A percentile compares a stretch with the other conserved stretches of the same genome.
phyloP scores from a whole-genome alignment of 2,329 filamentous ascomycete species.

The Neocucurbitaria cava region DNA sequence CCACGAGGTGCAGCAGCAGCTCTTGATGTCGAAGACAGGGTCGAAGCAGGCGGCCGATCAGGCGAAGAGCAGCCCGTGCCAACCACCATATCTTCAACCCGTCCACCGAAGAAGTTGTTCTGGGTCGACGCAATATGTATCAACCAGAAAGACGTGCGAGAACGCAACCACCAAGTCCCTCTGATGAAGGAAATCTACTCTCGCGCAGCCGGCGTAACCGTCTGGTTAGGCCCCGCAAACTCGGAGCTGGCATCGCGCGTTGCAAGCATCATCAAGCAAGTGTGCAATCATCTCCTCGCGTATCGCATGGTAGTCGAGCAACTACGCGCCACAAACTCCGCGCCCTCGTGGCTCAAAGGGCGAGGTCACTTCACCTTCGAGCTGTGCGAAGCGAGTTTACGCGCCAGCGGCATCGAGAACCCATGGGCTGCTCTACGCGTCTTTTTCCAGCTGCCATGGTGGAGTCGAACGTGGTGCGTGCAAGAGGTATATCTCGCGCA shows the following conservation, averaged over 20 bases:
- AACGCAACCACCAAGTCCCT: neutral
- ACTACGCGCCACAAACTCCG: neutral
- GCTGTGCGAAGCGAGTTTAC: neutral
- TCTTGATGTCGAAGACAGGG: neutral
- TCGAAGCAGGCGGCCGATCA: too few species aligned
- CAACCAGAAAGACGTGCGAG: neutral
- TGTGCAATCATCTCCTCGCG: too few species aligned
- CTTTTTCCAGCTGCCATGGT: neutral
- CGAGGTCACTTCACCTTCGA: neutral
- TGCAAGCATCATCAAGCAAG: too few species aligned
- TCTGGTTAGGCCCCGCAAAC: neutral
- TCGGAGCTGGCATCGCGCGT: neutral
- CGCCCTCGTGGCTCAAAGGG: neutral
- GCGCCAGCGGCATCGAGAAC: neutral
- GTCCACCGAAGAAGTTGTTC: neutral
- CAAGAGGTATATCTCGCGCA: neutral
- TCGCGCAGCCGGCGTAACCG: neutral
- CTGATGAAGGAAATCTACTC: constrained; percentile 1
- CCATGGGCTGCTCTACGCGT: neutral
- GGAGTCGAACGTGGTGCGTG: neutral
- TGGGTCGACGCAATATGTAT: constrained; percentile 1
- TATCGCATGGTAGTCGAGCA: neutral
- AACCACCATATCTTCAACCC: neutral
- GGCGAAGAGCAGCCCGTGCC: too few species aligned
- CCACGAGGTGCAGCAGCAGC: neutral